A percentile compares a stretch with the other conserved stretches of the same genome.
Evolutionary conservation across 305 asterid genomes (phyloP).

Genomic region (Caryopteris hybrid): DNA sequence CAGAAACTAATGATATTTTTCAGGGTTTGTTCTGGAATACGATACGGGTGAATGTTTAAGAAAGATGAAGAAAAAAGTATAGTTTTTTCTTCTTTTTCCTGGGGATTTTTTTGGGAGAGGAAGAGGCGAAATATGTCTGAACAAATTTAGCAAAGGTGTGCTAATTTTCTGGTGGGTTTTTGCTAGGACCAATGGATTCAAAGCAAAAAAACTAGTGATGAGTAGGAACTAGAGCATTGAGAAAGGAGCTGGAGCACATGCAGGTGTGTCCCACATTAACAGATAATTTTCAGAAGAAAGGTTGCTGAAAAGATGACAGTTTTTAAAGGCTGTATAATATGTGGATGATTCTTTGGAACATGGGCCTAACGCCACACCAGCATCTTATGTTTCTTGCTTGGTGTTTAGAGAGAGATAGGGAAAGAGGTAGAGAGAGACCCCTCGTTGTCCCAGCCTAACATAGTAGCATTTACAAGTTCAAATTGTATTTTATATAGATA

Average conservation of each 20-base stretch:
- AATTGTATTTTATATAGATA: too few relatives aligned
- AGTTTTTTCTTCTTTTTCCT: slow-evolving; percentile 12
- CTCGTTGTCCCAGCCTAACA: too few relatives aligned
- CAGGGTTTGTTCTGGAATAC: not conserved
- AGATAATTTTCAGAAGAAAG: slow-evolving; percentile 23
- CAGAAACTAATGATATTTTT: not conserved
- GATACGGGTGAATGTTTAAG: not conserved
- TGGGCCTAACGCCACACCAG: slow-evolving; percentile 28
- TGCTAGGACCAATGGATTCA: slow-evolving; percentile 21
- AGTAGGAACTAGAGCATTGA: slow-evolving; percentile 11
- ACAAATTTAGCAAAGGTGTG: not conserved
- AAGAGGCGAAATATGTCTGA: not conserved
- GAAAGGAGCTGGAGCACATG: slow-evolving; percentile 52
- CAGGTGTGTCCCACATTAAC: slow-evolving; percentile 27
- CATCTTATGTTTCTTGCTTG: not conserved
- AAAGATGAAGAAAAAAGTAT: not conserved
- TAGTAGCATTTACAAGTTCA: too few relatives aligned
- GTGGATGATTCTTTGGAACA: slow-evolving; percentile 45
- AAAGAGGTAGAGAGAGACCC: too few relatives aligned
- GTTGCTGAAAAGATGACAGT: slow-evolving; percentile 34
- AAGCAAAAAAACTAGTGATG: slow-evolving; percentile 11
- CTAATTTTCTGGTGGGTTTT: not conserved
- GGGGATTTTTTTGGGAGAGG: slow-evolving; percentile 1
- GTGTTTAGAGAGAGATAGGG: not conserved
- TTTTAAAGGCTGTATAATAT: slow-evolving; percentile 38